A percentile compares a stretch with the other conserved stretches of the same genome.
These are phyloP conservation scores for Closterium sp. DNA, from an alignment of 139 green algal species.

Conservation along the genomic window DNA sequence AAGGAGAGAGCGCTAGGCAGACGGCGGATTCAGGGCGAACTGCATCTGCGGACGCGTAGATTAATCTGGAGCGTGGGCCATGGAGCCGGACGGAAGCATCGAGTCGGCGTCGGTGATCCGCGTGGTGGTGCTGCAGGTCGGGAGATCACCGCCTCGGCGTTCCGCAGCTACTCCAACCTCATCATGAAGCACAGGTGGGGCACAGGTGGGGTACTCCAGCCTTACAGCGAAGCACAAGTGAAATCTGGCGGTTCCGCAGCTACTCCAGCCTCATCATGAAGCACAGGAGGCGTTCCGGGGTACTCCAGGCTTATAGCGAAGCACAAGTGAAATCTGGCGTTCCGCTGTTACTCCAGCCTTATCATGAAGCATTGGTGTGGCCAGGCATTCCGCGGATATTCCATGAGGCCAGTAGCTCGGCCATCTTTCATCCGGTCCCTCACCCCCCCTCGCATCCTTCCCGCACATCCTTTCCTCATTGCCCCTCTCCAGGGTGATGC, in stretches of 20 bases:
- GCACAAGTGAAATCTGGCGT: not conserved
- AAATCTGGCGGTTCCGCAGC: slow-evolving; percentile 7
- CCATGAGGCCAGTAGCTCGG: no score
- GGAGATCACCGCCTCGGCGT: slow-evolving; percentile 30
- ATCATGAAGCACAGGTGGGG: slow-evolving; percentile 15
- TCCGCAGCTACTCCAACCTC: slow-evolving; percentile 28
- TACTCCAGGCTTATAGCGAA: not conserved
- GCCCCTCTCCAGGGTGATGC: not conserved
- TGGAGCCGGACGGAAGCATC: slow-evolving; percentile 48
- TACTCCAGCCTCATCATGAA: slow-evolving; percentile 8
- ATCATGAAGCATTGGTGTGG: not conserved
- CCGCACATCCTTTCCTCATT: not conserved
- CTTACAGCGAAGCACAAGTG: slow-evolving; percentile 19
- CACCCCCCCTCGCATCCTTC: not conserved
- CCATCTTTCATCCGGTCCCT: not conserved
- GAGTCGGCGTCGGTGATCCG: slow-evolving; percentile 33
- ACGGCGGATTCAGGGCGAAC: not conserved
- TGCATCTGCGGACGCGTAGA: not conserved
- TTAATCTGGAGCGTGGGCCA: not conserved
- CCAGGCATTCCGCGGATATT: no score
- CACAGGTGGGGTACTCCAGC: slow-evolving; percentile 17
- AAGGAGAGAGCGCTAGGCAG: not conserved
- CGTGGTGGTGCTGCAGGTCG: slow-evolving; percentile 45
- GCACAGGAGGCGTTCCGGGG: not conserved
- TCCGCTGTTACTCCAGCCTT: slow-evolving; percentile 13